These are phyloP conservation scores for Giardia duodenalis DNA, from an alignment of 208 protist genomes.

Conservation along the genomic window DNA sequence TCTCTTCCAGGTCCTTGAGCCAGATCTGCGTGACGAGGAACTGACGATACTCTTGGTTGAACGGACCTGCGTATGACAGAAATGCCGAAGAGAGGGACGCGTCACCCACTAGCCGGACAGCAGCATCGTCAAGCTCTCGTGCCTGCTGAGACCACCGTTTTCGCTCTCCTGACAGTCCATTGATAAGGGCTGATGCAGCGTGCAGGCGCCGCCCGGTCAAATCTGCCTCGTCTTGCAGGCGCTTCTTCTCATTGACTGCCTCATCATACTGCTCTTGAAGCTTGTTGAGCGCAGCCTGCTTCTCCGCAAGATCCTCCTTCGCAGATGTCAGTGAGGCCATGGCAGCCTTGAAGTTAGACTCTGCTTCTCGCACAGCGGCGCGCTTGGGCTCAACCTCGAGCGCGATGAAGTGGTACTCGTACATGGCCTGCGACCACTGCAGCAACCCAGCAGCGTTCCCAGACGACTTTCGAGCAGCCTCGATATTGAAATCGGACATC, in stretches of 20 bases:
- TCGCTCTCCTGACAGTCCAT: constrained; percentile 62
- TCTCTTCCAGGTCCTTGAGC: constrained; percentile 43
- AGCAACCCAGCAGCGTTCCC: constrained; percentile 61
- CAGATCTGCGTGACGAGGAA: constrained; percentile 59
- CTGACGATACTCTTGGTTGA: constrained; percentile 83
- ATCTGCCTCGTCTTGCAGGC: constrained; percentile 77
- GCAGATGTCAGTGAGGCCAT: constrained; percentile 62
- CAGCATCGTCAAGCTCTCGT: constrained; percentile 78
- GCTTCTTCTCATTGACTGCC: constrained; percentile 79
- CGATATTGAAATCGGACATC: constrained; percentile 74
- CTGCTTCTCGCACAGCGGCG: constrained; percentile 50
- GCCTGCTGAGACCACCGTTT: constrained; percentile 81
- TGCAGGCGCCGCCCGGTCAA: constrained; percentile 79
- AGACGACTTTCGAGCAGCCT: constrained; percentile 61
- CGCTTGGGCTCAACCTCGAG: constrained; percentile 84
- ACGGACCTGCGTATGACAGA: constrained; percentile 88
- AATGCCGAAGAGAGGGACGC: constrained; percentile 85
- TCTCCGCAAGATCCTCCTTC: constrained; percentile 70
- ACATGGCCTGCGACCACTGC: constrained; percentile 81
- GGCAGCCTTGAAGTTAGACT: constrained; percentile 39
- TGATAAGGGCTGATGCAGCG: constrained; percentile 50
- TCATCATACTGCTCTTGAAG: constrained; percentile 70
- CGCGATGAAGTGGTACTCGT: constrained; percentile 82
- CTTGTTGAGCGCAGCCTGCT: constrained; percentile 72
- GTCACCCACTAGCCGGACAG: constrained; percentile 78